phyloP scores from a whole-genome alignment of 768 basidiomycete genomes.

The Dacryopinax primogenitus region DNA sequence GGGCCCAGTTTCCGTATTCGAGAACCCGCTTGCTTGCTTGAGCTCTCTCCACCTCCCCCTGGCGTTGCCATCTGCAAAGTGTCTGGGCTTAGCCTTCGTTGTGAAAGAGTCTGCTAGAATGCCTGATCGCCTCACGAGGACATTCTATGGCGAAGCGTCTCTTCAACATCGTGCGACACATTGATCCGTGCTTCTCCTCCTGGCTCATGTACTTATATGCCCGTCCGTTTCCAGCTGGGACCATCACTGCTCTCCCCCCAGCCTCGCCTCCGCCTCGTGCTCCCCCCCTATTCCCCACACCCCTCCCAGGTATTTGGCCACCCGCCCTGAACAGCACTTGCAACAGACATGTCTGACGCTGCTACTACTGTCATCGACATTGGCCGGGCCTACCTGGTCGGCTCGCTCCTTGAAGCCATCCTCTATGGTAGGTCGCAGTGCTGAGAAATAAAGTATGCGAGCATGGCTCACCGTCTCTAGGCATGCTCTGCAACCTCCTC shows the following conservation, averaged over 20 bases:
- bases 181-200: background rate
- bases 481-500: conserved; percentile 6
- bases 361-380: no score
- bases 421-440: background rate
- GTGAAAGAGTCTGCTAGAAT: background rate
- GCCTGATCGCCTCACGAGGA: background rate
- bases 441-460: background rate
- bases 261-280: conserved; percentile 4
- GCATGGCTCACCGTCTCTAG: background rate
- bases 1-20: background rate
- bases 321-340: background rate
- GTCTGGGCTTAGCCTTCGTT: background rate
- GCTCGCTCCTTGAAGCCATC: background rate
- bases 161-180: background rate
- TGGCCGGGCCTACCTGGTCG: background rate
- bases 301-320: background rate
- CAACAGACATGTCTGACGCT: background rate
- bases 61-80: conserved; percentile 1
- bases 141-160: background rate
- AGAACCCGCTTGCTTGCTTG: background rate
- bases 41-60: background rate
- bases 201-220: conserved; percentile 1
- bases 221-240: background rate
- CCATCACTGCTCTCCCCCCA: background rate
- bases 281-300: background rate